Evolutionary conservation across 1,284 basidiomycete genomes (phyloP), one percentile per base, ranked within the genome.

Genomic region (Calocybe gambosa): DNA sequence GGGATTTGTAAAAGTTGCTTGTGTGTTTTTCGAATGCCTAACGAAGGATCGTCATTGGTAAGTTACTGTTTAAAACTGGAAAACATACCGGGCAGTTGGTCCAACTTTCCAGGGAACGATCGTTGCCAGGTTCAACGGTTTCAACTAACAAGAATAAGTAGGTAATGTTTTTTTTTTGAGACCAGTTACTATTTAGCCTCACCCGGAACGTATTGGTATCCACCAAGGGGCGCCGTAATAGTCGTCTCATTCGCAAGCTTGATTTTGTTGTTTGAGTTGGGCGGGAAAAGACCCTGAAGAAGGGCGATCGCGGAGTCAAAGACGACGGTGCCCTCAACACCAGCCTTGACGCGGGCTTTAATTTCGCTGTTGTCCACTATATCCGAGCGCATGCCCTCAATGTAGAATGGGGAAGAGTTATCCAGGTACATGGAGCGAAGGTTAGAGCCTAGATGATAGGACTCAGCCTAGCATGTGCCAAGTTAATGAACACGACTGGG

Each of bases 131-230:
- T 60, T 91, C 85, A 39, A 93, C 81, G 5, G 89, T 89, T 68
- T 89, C 81, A 29, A 90, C 84, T 78, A 49, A 21, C 75, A 66
- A 50, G 40, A 51, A 20, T 45, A 39, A 39, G 41, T 29, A 47
- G n/a, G n/a, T n/a, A n/a, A n/a, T n/a, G n/a, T n/a, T n/a, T 28
- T 20, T 20, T 33, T 28, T 21, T 5, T 20, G 31, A 26, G 21
- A 47, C 13, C 5, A 43, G 37, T 44, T 20, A 28, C 21, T 5
- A 3, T 5, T 16, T 23, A 37, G 13, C 60, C 70, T 34, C 50
- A 80, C 78, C 77, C 7, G 86, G 86, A 45, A 90, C 74, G 53
- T 90, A 91, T 64, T 89, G 86, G 64, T 93, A 93, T 1, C 91
- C 90, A 7, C 78, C 77, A n/a, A 91, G 75, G 28, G 88, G 88